Conservation (phyloP, 352 stramenopile genomes). For the Globisporangium nunn region DNA sequence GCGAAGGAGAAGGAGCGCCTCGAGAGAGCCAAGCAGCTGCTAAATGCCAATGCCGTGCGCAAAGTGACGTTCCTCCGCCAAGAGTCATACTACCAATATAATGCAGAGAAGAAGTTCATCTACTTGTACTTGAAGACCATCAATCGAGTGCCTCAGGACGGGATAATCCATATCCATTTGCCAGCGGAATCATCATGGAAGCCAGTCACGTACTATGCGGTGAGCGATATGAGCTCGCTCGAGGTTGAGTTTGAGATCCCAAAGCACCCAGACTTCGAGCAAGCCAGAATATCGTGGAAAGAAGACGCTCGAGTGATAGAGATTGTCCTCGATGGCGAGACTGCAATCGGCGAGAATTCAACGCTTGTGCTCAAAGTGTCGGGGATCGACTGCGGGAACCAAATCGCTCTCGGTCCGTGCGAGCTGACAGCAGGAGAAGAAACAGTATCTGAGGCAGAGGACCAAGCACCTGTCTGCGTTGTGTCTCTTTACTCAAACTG, state of each 20-base stretch:
- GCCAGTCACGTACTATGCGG: slow-evolving; percentile 6
- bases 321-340: slow-evolving; percentile 27
- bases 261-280: slow-evolving; percentile 23
- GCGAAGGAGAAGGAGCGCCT: slow-evolving; percentile 28
- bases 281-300: slow-evolving; percentile 25
- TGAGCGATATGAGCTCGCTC: slow-evolving; percentile 8
- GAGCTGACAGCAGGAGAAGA: slow-evolving; percentile 21
- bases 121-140: slow-evolving; percentile 30
- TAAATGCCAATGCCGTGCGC: slow-evolving; percentile 19
- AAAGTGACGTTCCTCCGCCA: slow-evolving; percentile 42
- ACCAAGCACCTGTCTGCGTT: slow-evolving; percentile 9
- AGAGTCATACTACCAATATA: slow-evolving; percentile 46
- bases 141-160: slow-evolving; percentile 23
- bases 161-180: slow-evolving; percentile 26
- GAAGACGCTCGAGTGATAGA: slow-evolving; percentile 16
- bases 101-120: slow-evolving; percentile 16
- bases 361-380: slow-evolving; percentile 29
- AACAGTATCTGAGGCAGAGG: not conserved
- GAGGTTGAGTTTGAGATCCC: slow-evolving; percentile 25
- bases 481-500: slow-evolving; percentile 33
- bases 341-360: slow-evolving; percentile 21
- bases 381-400: slow-evolving; percentile 21
- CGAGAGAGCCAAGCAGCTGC: slow-evolving; percentile 16
- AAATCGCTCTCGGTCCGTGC: slow-evolving; percentile 30
- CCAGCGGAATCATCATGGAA: slow-evolving; percentile 21